Evolutionary conservation across 2,329 filamentous ascomycete genomes (phyloP).

Genomic region (Hymenoscyphus linearis): DNA sequence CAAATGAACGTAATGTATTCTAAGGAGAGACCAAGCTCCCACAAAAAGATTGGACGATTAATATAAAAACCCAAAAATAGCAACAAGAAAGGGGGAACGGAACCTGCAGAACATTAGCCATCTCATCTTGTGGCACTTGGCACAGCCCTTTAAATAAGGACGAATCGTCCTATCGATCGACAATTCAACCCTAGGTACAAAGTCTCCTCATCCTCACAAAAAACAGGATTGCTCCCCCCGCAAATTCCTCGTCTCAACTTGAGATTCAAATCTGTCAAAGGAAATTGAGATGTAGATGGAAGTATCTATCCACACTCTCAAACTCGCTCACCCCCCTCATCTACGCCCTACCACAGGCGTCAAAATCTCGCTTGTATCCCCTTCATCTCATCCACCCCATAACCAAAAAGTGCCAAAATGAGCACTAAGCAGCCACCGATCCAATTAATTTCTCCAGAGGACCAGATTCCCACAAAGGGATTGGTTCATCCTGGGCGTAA

Average conservation of each 20-base stretch:
- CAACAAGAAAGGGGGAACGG: too few relatives aligned
- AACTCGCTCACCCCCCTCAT: not conserved
- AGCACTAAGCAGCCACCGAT: not conserved
- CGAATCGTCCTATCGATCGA: too few relatives aligned
- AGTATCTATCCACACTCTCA: not conserved
- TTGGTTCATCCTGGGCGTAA: not conserved
- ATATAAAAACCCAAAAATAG: slow-evolving; percentile 2
- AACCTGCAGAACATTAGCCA: not conserved
- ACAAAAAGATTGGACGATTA: not conserved
- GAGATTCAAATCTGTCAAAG: not conserved
- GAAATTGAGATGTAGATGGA: not conserved
- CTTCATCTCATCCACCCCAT: too few relatives aligned
- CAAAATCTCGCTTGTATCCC: not conserved
- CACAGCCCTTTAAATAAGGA: not conserved
- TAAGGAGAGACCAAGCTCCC: not conserved
- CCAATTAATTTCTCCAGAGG: not conserved
- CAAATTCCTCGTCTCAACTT: slow-evolving; percentile 1
- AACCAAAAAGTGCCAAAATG: too few relatives aligned
- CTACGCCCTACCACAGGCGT: not conserved
- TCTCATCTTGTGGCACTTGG: not conserved
- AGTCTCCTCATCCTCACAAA: too few relatives aligned
- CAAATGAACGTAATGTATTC: not conserved
- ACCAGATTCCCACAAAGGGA: not conserved
- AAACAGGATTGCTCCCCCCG: not conserved
- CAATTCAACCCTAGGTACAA: too few relatives aligned